These are phyloP conservation scores for Cryptococcus sp. DNA, from an alignment of 1,284 basidiomycete genomes.

Conservation along the genomic window DNA sequence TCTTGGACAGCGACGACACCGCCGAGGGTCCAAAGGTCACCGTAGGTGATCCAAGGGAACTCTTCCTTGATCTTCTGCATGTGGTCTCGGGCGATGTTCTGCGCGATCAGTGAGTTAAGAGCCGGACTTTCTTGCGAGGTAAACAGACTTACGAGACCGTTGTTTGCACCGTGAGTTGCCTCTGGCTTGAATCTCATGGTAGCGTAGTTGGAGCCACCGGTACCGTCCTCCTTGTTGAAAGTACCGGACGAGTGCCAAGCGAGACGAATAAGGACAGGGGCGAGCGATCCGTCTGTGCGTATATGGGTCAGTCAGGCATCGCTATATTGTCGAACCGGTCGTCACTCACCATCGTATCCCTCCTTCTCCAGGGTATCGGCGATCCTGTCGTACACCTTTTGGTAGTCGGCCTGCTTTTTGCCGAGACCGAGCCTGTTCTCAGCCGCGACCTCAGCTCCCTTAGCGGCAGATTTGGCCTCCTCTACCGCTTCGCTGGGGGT, in stretches of 20 bases:
- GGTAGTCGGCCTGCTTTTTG: conserved; percentile 66
- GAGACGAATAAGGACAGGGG: conserved; percentile 86
- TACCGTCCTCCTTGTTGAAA: conserved; percentile 80
- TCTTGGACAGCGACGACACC: conserved; percentile 70
- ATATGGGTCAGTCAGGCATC: not conserved
- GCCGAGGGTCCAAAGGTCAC: conserved; percentile 90
- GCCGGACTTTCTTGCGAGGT: not conserved
- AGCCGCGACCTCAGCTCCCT: conserved; percentile 63
- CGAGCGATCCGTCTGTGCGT: conserved; percentile 79
- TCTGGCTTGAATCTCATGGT: conserved; percentile 94
- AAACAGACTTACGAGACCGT: conserved; percentile 61
- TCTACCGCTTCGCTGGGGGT: conserved; percentile 56
- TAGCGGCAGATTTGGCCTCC: conserved; percentile 60
- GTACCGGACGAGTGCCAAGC: conserved; percentile 88
- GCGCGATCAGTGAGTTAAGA: not conserved
- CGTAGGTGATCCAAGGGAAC: conserved; percentile 84
- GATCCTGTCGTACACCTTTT: conserved; percentile 89
- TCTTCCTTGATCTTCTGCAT: conserved; percentile 87
- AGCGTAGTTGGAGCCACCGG: conserved; percentile 88
- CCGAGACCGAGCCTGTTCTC: conserved; percentile 59
- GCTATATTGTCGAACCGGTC: not conserved
- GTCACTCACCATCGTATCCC: conserved; percentile 74
- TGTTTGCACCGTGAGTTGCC: conserved; percentile 81
- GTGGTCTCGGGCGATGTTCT: conserved; percentile 72
- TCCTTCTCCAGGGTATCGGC: conserved; percentile 74